phyloP scores from a whole-genome alignment of 192 early-diverging fungal genomes.

The Backusella sp. region DNA sequence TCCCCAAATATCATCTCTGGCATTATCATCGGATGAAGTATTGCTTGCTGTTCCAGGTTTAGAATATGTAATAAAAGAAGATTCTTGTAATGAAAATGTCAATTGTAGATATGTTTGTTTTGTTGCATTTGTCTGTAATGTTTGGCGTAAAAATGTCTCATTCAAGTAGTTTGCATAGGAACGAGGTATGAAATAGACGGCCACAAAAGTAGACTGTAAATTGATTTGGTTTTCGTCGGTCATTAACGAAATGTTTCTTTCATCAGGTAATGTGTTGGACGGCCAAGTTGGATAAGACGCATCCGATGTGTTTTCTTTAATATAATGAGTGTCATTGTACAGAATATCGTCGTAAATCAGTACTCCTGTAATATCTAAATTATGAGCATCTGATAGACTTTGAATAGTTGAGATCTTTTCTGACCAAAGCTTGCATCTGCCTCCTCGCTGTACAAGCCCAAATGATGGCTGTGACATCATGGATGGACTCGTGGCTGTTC shows the following conservation, averaged over 20 bases:
- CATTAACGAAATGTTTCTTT: slow-evolving; percentile 25
- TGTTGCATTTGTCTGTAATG: neutral
- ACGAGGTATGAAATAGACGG: slow-evolving; percentile 29
- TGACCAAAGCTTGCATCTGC: slow-evolving; percentile 20
- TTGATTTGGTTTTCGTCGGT: slow-evolving; percentile 19
- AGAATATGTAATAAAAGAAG: neutral
- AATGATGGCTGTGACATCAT: slow-evolving; percentile 24
- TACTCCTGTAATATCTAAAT: slow-evolving; percentile 9
- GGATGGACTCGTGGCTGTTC: neutral
- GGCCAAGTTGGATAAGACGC: slow-evolving; percentile 11
- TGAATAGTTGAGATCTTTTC: slow-evolving; percentile 24
- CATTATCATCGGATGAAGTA: neutral
- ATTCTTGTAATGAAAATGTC: slow-evolving; percentile 11
- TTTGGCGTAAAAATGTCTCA: neutral
- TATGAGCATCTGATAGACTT: neutral
- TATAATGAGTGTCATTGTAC: slow-evolving; percentile 11
- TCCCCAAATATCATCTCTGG: neutral
- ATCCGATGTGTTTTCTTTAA: neutral
- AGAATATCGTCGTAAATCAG: slow-evolving; percentile 26
- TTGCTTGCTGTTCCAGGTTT: neutral
- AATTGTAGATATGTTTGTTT: slow-evolving; percentile 22
- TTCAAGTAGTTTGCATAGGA: slow-evolving; percentile 5
- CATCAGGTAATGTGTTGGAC: neutral
- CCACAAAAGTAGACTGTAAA: slow-evolving; percentile 7
- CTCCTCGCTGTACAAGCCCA: slow-evolving; percentile 22